Base-by-base conservation (phyloP, 2,329 filamentous ascomycete genomes). In the Aspergillus neotritici region DNA sequence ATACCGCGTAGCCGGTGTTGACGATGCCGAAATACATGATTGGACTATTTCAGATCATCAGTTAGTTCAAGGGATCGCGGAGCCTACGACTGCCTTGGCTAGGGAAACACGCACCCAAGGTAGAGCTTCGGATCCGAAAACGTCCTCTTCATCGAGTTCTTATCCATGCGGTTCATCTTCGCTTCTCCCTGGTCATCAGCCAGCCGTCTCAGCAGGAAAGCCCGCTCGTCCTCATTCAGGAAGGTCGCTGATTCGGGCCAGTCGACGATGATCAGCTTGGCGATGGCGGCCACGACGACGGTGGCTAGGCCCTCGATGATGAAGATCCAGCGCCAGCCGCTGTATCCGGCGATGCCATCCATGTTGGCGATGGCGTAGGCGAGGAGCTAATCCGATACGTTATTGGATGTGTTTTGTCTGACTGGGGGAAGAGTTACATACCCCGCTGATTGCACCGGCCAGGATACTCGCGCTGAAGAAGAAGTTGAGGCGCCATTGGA, bases 21-120 rank as follows among this genome's bases (percentile, higher is more conserved):
- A 72, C 68, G 37, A 83, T 78, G 7, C 81, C 79, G 70, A 82
- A 82, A 54, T 80, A 81, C 29, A 85, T 78, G 38, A 83, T 69
- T 4, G 83, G 51, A 8, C 64, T 66, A 41, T 28, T 33, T 66
- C 57, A 7, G 31, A 2, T 9, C 29, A 4, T 9, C 56, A 45
- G 45, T 61, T 9, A 40, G 25, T 5, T 34, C 35, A 34, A 28
- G 5, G 4, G 7, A 21, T 21, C 17, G 5, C 17, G 14, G 17
- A 25, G 3, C 33, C 4, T 3, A 41, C 5, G 13, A 4, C 21
- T 15, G 16, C 6, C 13, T 31, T 13, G 13, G 31, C 11, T 64
- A 10, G 31, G 21, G 17, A 15, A n/a, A 16, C 13, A 63, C 58
- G 55, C 54, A 63, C 46, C 64, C 66, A 9, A 71, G 61, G 52